Percentiles rank a stretch among this genome's conserved stretches.
Conservation (phyloP, 257 asterid species). For the Gardenia jasminoides region DNA sequence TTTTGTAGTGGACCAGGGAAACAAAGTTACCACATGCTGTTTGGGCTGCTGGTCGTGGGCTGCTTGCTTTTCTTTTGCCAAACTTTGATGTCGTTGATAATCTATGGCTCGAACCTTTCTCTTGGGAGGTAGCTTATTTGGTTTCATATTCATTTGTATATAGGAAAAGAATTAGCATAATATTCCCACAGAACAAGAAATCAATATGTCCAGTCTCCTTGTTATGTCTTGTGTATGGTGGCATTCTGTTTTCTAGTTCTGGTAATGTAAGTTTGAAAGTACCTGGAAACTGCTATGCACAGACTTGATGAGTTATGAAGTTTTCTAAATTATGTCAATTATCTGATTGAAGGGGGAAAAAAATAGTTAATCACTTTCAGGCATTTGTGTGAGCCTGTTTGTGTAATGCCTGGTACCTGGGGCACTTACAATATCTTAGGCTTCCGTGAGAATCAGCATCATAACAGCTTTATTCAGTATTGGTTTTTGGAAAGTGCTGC, state of each 20-base stretch:
- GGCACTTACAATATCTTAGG: no score
- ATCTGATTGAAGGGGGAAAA: background rate
- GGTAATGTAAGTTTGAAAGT: background rate
- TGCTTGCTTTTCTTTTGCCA: conserved; percentile 81
- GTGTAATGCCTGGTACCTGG: background rate
- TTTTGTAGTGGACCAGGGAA: conserved; percentile 79
- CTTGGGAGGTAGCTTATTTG: conserved; percentile 83
- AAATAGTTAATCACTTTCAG: background rate
- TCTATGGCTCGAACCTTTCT: conserved; percentile 91
- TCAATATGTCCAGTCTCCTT: background rate
- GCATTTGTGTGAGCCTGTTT: background rate
- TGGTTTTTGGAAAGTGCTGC: background rate
- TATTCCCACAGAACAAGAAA: background rate
- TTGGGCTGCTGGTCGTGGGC: conserved; percentile 99
- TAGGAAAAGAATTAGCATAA: background rate
- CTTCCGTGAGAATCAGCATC: background rate
- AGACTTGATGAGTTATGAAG: background rate
- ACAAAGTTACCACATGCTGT: conserved; percentile 89
- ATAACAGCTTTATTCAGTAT: background rate
- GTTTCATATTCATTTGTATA: conserved; percentile 11
- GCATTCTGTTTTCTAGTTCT: background rate
- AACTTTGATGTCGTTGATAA: conserved; percentile 82
- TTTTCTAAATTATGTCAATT: background rate
- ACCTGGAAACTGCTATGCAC: background rate
- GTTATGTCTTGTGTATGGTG: background rate